phyloP scores from a whole-genome alignment of 176 grass and related monocot species.

The Lolium multiflorum region DNA sequence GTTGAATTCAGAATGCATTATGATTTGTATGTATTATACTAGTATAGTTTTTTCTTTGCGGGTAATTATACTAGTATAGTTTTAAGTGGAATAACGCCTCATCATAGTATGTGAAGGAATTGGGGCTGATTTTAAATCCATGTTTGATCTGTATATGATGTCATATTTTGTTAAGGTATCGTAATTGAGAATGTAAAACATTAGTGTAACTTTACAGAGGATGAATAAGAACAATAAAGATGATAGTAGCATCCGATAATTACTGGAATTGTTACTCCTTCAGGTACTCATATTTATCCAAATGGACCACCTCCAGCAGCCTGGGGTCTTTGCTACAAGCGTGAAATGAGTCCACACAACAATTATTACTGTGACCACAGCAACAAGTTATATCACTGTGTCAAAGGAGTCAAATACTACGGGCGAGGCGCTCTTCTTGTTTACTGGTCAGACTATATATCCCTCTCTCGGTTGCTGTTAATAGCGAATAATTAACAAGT shows the following conservation, averaged over 20 bases:
- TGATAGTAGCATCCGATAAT: not conserved
- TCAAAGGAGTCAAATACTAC: constrained; percentile 70
- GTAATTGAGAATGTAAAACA: not conserved
- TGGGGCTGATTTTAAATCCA: no score
- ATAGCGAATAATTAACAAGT: constrained; percentile 17
- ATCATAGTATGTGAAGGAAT: no score
- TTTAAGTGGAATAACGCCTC: no score
- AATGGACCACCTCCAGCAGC: constrained; percentile 40
- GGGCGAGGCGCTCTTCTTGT: constrained; percentile 80
- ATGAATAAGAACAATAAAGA: not conserved
- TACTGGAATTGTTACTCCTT: not conserved
- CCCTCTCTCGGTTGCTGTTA: not conserved
- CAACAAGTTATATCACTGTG: constrained; percentile 59
- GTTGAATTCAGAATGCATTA: no score
- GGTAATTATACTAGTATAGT: no score
- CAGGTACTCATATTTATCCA: constrained; percentile 64
- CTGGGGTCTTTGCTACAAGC: constrained; percentile 84
- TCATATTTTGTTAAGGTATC: not conserved
- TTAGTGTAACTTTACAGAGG: not conserved
- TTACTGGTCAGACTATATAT: constrained; percentile 57
- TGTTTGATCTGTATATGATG: not conserved
- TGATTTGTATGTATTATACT: no score
- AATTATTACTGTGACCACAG: constrained; percentile 56
- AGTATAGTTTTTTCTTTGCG: no score
- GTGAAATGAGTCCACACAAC: constrained; percentile 76